Percentiles rank a stretch among this genome's conserved stretches.
phyloP scores from a whole-genome alignment of 306 rosid genomes.

The Cucumis hystrix region DNA sequence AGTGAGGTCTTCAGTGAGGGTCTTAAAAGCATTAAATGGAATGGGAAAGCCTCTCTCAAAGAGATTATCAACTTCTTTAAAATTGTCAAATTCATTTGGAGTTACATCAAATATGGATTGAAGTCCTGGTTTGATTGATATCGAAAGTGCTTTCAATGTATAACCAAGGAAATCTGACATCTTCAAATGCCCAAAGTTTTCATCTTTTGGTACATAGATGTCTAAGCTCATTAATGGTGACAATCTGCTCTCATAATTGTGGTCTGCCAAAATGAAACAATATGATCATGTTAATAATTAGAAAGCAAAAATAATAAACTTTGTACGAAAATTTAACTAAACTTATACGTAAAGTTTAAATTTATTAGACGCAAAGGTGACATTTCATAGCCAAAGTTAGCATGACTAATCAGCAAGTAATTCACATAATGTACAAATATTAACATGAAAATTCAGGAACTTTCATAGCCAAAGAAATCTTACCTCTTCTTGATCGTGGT shows the following conservation, averaged over 20 bases:
- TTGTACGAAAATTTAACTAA: too few species aligned
- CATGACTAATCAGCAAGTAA: too few species aligned
- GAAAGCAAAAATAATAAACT: too few species aligned
- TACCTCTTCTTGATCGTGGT: constrained; percentile 36
- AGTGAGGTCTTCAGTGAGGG: constrained; percentile 35
- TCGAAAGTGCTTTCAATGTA: constrained; percentile 47
- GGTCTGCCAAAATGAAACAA: constrained; percentile 22
- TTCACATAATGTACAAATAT: too few species aligned
- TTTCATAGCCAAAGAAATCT: background rate
- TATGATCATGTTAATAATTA: too few species aligned
- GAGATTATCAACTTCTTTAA: constrained; percentile 47
- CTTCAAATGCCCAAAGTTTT: constrained; percentile 68
- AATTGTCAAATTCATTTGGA: constrained; percentile 47
- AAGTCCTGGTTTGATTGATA: constrained; percentile 52
- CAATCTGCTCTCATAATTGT: constrained; percentile 43
- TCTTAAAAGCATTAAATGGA: constrained; percentile 31
- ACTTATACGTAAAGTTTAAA: too few species aligned
- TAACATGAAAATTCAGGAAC: too few species aligned
- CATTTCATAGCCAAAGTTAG: too few species aligned
- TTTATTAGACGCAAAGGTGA: too few species aligned
- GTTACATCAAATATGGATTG: constrained; percentile 41
- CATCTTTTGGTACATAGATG: constrained; percentile 82
- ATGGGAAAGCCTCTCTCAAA: constrained; percentile 59
- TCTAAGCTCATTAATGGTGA: constrained; percentile 29
- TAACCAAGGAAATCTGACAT: constrained; percentile 63